Base-by-base conservation (phyloP, 257 asterid genomes). In the Sherardia arvensis region DNA sequence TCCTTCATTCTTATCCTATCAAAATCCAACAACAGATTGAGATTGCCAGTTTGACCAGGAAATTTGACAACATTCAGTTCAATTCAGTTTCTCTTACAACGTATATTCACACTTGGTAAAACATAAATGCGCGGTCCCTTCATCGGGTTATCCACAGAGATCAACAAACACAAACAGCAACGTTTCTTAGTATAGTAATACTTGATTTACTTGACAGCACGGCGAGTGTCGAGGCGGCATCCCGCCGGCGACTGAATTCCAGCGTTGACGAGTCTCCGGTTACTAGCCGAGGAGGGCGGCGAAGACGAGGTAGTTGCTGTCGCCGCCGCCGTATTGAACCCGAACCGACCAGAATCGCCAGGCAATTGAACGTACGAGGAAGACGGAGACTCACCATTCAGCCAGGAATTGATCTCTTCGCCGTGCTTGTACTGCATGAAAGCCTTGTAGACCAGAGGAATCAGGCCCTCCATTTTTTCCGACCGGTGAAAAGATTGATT, bases 381-480 rank as follows among this genome's bases (percentile, higher is more conserved):
- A 0, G 86, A 77, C 1, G 81, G 79, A 6, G 96, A 74, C 8
- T 87, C 95, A 30, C 73, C 6, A 17, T 43, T 68, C 10, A 73
- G 60, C 87, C 91, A 83, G 14, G 80, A 49, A 9, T 45, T 74
- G 71, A 43, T 43, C 20, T 80, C n/a, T n/a, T n/a, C 79, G 4
- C 90, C 87, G 69, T 73, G 81, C 73, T 76, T 90, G 76, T 87
- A 87, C 54, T 90, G 95, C 64, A 85, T 74, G 33, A 90, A 85
- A 21, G 96, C 96, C 77, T 67, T 85, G 67, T 85, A 90, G 18
- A 90, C 87, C 56, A 84, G 76, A 64, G 97, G 97, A 78, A 90
- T 85, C 0, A 90, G 62, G 5, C 97, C 97, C 74, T 90, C 97
- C 97, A 90, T 90, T 4, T 78, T n/a, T 33, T 38, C 47, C 47